Conservation (phyloP, 2,329 filamentous ascomycete genomes). For the Claviceps lovelessii region DNA sequence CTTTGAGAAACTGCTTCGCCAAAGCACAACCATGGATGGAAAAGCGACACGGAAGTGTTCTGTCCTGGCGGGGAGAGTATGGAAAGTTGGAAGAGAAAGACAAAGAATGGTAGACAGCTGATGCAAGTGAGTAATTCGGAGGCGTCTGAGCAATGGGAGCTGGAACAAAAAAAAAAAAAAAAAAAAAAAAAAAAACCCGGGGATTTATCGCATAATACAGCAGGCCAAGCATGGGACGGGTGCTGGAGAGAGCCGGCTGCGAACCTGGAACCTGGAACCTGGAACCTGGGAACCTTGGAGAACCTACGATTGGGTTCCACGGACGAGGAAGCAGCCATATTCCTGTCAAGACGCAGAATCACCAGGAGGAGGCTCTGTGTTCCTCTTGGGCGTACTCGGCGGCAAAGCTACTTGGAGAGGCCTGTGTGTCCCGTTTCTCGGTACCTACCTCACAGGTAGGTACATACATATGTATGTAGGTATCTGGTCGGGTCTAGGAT, state of each 20-base stretch:
- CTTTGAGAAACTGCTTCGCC: too few relatives aligned
- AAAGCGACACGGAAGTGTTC: too few relatives aligned
- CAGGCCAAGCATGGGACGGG: neutral
- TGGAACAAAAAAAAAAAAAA: neutral
- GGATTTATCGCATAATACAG: neutral
- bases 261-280: neutral
- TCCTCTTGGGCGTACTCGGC: neutral
- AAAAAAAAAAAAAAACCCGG: neutral
- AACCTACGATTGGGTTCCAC: constrained; percentile 3
- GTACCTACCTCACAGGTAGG: neutral
- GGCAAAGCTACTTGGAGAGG: neutral
- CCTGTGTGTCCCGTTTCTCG: neutral
- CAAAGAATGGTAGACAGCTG: neutral
- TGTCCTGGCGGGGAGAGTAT: neutral
- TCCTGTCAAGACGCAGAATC: neutral
- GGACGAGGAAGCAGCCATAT: neutral
- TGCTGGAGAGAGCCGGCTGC: neutral
- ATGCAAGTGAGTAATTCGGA: neutral
- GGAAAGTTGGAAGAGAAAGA: neutral
- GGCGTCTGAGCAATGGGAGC: neutral
- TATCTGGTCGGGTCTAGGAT: neutral
- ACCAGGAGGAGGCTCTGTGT: neutral
- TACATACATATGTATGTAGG: too few relatives aligned
- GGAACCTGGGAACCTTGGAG: neutral
- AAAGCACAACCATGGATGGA: too few relatives aligned